These are phyloP conservation scores for Pisolithus microcarpus DNA, from an alignment of 768 basidiomycete species.

Conservation along the genomic window DNA sequence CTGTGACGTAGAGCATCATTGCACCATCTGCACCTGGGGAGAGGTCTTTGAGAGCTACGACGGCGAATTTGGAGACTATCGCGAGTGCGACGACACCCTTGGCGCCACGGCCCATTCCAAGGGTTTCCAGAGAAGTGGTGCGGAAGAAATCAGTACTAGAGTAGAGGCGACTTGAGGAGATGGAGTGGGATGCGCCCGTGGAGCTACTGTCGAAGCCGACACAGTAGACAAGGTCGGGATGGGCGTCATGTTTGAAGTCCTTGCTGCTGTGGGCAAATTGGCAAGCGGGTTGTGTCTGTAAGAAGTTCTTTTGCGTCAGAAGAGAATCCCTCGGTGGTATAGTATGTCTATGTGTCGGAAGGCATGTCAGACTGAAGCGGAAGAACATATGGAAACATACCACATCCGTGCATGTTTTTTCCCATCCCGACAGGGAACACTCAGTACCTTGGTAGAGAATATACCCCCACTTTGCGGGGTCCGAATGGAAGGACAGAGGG, in stretches of 20 bases:
- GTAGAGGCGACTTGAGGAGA: constrained; percentile 64
- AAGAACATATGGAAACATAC: constrained; percentile 27
- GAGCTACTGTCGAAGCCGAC: constrained; percentile 71
- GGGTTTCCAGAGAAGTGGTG: constrained; percentile 59
- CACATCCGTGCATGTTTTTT: constrained; percentile 61
- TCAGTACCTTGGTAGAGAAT: constrained; percentile 73
- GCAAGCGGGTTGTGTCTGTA: constrained; percentile 66
- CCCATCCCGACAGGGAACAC: constrained; percentile 54
- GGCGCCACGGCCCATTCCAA: constrained; percentile 80
- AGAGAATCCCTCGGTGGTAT: constrained; percentile 79
- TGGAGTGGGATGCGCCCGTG: constrained; percentile 33
- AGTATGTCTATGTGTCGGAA: constrained; percentile 58
- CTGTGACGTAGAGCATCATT: constrained; percentile 80
- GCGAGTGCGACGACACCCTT: constrained; percentile 90
- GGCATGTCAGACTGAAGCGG: constrained; percentile 3
- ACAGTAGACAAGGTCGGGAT: constrained; percentile 76
- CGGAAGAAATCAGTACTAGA: constrained; percentile 82
- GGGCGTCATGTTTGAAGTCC: constrained; percentile 75
- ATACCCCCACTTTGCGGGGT: constrained; percentile 58
- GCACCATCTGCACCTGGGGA: constrained; percentile 50
- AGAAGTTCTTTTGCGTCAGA: constrained; percentile 54
- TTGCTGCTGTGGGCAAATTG: constrained; percentile 84
- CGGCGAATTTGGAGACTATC: constrained; percentile 86
- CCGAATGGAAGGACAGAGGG: constrained; percentile 86
- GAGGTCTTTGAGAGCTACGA: constrained; percentile 80